Conservation (phyloP, 768 basidiomycete species). For the Phanerodontia chrysosporium region DNA sequence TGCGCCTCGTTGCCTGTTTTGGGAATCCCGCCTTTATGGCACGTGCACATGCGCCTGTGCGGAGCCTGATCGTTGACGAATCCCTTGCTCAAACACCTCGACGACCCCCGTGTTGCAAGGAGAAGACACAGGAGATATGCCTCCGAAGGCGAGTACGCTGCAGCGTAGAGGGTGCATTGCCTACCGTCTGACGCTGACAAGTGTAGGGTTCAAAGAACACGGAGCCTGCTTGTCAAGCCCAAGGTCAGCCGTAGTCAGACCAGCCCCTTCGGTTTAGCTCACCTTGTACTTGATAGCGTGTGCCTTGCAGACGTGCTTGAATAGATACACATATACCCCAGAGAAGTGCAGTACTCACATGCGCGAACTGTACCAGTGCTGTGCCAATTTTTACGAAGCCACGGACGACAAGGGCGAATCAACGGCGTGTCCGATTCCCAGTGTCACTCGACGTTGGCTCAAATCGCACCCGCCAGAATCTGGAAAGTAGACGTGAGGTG, state of each 20-base stretch:
- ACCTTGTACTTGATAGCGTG: conserved; percentile 43
- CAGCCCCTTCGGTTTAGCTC: not conserved
- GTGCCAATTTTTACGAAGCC: conserved; percentile 49
- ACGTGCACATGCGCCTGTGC: not conserved
- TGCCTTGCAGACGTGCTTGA: conserved; percentile 56
- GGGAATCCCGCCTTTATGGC: not conserved
- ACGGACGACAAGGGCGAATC: conserved; percentile 40
- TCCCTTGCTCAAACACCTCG: not conserved
- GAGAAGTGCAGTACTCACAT: conserved; percentile 56
- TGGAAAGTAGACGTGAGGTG: not conserved
- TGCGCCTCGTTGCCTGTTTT: not conserved
- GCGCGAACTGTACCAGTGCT: conserved; percentile 57
- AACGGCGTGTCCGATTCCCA: conserved; percentile 57
- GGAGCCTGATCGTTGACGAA: not conserved
- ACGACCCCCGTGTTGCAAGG: not conserved
- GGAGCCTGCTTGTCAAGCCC: conserved; percentile 10
- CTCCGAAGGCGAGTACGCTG: not conserved
- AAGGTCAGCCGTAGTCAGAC: conserved; percentile 3
- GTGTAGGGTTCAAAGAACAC: not conserved
- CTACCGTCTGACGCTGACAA: not conserved
- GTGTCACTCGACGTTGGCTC: conserved; percentile 55
- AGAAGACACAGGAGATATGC: not conserved
- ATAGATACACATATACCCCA: conserved; percentile 58
- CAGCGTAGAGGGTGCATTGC: not conserved
- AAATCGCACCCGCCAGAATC: conserved; percentile 39